phyloP scores from a whole-genome alignment of 1,284 basidiomycete species.

The Puccinia sorghi region DNA sequence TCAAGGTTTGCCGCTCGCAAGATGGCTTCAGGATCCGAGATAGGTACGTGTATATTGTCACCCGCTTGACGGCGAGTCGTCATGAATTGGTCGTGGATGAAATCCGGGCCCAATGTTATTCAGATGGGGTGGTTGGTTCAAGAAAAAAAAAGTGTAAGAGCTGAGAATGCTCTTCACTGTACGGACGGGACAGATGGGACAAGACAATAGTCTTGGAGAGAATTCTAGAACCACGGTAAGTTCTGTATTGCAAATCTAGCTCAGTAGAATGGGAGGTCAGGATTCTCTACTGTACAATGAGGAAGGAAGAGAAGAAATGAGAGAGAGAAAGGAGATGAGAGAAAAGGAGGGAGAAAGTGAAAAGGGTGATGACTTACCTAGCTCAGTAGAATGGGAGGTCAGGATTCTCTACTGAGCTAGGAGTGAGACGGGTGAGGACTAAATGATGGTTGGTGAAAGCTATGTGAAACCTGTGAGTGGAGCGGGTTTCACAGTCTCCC shows the following conservation, averaged over 20 bases:
- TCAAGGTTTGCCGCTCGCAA: not conserved
- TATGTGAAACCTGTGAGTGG: no score
- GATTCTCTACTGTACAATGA: not conserved
- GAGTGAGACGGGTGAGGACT: no score
- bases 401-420: no score
- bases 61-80: not conserved
- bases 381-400: no score
- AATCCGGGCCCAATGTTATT: not conserved
- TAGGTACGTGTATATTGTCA: not conserved
- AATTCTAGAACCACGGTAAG: not conserved
- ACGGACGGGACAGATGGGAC: not conserved
- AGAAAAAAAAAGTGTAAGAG: constrained; percentile 5
- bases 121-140: not conserved
- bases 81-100: not conserved
- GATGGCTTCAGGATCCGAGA: not conserved
- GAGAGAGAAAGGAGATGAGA: not conserved
- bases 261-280: not conserved
- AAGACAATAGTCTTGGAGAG: not conserved
- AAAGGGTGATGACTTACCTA: no score
- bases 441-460: no score
- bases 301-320: not conserved
- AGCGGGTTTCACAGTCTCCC: no score
- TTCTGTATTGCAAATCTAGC: not conserved
- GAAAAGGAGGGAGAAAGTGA: no score
- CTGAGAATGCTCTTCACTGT: not conserved